Base-by-base conservation (phyloP, 1,284 basidiomycete species). In the Xanthoconium separans region DNA sequence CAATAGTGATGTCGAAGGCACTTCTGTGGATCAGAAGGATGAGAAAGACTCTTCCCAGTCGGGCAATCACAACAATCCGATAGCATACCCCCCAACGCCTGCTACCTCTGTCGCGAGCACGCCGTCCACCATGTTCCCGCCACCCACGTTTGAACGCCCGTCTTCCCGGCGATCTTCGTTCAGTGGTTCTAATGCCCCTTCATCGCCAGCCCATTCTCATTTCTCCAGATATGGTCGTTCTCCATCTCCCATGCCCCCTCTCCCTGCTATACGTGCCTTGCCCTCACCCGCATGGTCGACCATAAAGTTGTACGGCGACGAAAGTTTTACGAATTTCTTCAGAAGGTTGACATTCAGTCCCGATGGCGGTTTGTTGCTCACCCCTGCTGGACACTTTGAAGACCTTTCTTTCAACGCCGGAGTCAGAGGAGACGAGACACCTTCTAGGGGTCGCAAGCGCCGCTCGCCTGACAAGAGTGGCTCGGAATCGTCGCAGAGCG, bases 301-400 rank as follows among this genome's bases (percentile, higher is more conserved):
- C 13, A 80, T 86, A 44, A 82, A 82, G 56, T 76, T 99, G 27
- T 99, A 98, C 64, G 95, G 95, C 42, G 96, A 99, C 69, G 95
- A 98, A 71, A 92, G 87, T 62, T 94, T 87, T 65, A 95, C 93
- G 4, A 94, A 96, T 61, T 99, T 99, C 77, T 99, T 98, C 80
- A 81, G 97, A 30, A 82, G 96, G 29, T 76, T 99, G 51, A 88
- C 88, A 5, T 99, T 98, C 74, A 95, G 93, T 55, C 93, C 96
- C 2, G 96, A 99, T 68, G 96, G 97, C 1, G 91, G 87, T 10
- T 76, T 99, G 46, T 79, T 99, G 20, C 77, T 98, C 60, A 98
- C 97, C 0, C 96, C 97, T 0, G 95, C 95, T 2, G 96, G 97
- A 1, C 90, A 97, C 66, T 98, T 97, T 65, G 94, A 97, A 67